Evolutionary conservation across 1,284 basidiomycete species (phyloP), one percentile per base, ranked within the genome.

Genomic region (Irpex sp.): DNA sequence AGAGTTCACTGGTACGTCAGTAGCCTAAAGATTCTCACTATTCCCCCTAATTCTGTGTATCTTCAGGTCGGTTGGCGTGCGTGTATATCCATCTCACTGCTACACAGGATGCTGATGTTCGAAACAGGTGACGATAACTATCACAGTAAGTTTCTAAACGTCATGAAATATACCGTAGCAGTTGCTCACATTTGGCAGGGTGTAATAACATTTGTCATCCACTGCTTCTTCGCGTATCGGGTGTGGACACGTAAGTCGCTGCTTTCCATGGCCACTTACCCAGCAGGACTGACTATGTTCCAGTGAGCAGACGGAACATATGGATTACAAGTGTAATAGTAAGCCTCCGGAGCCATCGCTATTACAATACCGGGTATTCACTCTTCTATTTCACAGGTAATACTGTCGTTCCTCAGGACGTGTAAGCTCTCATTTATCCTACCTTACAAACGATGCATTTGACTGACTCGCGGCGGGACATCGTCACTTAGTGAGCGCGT

Each of bases 221-320:
- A 65, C 13, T 55, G 65, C 13, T 67, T 67, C 53, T 65, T 65
- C 33, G 56, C 51, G 4, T 59, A 65, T 43, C 58, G 65, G 31
- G 58, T 67, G 13, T 67, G 65, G 65, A 67, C 63, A 19, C 36
- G 65, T 66, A 59, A 6, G 65, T 57, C 5, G 4, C 39, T 11
- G 2, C 39, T 4, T 31, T 19, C 4, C 19, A 8, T 8, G 3
- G 4, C 57, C 33, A 33, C 50, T 4, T 9, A 59, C 21, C 17
- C 7, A 33, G 17, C 9, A 3, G 6, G 0, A 5, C 31, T 35
- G 11, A 58, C 31, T 2, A 43, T 9, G 6, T 26, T 50, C 9
- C 33, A 66, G 65, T 67, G 43, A 67, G 65, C 58, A 63, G 61
- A n/a, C 43, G 46, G 8, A 64, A 64, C 31, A 58, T 31, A 37